Evolutionary conservation across 2,329 filamentous ascomycete species (phyloP).

Genomic region (Pestalotiopsis sp.): DNA sequence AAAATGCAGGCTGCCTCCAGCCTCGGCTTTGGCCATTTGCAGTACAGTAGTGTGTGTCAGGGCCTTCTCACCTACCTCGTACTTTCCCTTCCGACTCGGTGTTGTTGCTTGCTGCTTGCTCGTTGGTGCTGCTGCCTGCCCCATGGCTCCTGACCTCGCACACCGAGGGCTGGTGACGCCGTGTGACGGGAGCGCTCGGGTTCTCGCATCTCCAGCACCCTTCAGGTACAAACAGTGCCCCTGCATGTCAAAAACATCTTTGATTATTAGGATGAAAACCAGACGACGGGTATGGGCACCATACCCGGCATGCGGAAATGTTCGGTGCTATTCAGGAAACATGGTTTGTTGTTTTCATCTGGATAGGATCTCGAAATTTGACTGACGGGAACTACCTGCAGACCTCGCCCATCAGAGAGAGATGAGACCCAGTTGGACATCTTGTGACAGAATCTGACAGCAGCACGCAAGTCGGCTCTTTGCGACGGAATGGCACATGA

Average conservation of each 20-base stretch:
- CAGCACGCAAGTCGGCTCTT: neutral
- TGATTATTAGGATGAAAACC: neutral
- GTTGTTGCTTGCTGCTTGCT: neutral
- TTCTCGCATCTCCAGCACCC: conserved; percentile 6
- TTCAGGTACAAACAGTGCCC: conserved; percentile 6
- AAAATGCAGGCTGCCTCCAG: neutral
- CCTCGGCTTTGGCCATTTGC: neutral
- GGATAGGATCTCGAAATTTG: neutral
- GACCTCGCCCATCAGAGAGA: neutral
- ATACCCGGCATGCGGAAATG: neutral
- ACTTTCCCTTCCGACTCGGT: neutral
- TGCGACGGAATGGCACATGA: neutral
- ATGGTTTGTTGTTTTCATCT: neutral
- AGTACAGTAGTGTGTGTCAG: neutral
- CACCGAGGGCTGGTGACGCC: neutral
- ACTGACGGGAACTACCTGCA: too few relatives aligned
- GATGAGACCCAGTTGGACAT: neutral
- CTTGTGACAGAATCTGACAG: neutral
- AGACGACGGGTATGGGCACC: neutral
- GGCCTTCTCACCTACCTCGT: neutral
- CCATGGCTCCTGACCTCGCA: neutral
- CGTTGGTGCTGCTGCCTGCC: neutral
- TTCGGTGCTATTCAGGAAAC: neutral
- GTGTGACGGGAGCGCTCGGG: neutral
- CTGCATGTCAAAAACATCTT: neutral